Base-by-base conservation (phyloP, 352 stramenopile species). In the Phytophthora capsici region DNA sequence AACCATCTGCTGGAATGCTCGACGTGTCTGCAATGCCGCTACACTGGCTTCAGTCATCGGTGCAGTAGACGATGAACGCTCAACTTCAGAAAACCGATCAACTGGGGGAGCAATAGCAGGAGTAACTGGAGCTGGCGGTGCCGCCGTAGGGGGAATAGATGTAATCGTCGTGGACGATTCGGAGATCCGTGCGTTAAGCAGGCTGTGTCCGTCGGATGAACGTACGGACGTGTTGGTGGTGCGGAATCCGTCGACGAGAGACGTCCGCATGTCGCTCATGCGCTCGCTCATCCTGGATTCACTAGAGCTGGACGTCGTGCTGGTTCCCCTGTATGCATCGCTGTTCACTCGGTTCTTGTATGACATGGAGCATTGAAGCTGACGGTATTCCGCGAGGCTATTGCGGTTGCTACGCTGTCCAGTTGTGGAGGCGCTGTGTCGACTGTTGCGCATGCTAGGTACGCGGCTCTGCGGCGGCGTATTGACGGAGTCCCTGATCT, bases 1-100 rank as follows among this genome's bases (percentile, higher is more conserved):
- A 53, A 90, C 80, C 86, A 94, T 93, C 58, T 93, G 86, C 63
- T 94, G 86, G 60, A 94, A 89, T 10, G 84, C 86, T 23, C 86
- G 86, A 0, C 86, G 84, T 34, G 86, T 93, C 71, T 94, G 86
- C 49, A 93, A 56, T 7, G 81, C 84, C 16, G 86, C 84, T 2
- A 94, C 73, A 60, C 68, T 88, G 25, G 77, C 77, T 38, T 92
- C 84, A 1, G 80, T 91, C 65, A 89, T 86, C 38, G 58, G 73
- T 10, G 72, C 28, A 14, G 51, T 60, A 20, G 28, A 47, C 3
- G 53, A 57, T 6, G 47, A 44, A n/a, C 43, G 50, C 28, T 50
- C 48, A 1, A 50, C 19, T 6, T 78, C 53, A 4, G 67, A 66
- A 26, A 37, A 51, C n/a, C 54, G 41, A 28, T 44, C 25, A 2